Conservation (phyloP, 768 basidiomycete genomes). For the Boletus pseudopeckii region DNA sequence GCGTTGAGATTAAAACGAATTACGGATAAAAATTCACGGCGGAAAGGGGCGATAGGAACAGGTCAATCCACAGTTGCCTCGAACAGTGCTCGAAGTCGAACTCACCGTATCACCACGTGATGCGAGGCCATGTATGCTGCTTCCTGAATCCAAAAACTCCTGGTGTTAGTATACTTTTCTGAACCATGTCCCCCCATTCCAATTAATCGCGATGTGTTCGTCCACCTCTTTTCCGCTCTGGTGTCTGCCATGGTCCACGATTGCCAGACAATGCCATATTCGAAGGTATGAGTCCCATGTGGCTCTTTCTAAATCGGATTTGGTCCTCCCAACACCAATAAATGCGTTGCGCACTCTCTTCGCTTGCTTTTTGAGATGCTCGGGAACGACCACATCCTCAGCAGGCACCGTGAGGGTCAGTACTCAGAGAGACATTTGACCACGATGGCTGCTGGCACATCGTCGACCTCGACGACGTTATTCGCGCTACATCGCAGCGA, state of each 20-base stretch:
- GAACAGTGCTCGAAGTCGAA: background rate
- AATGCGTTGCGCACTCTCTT: too few species aligned
- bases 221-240: background rate
- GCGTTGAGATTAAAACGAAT: too few species aligned
- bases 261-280: background rate
- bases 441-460: background rate
- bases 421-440: background rate
- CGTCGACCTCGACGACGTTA: too few species aligned
- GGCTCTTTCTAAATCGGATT: background rate
- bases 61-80: background rate
- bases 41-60: too few species aligned
- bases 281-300: background rate
- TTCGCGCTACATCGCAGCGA: too few species aligned
- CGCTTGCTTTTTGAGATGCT: background rate
- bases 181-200: background rate
- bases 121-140: background rate
- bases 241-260: background rate
- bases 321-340: background rate
- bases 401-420: background rate
- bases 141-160: too few species aligned
- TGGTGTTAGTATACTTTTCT: too few species aligned
- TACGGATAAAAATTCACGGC: too few species aligned
- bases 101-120: background rate
- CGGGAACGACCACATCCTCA: background rate
- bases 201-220: background rate